These are phyloP conservation scores for Alternaria rosae DNA, from an alignment of 2,329 filamentous ascomycete species.

Conservation along the genomic window DNA sequence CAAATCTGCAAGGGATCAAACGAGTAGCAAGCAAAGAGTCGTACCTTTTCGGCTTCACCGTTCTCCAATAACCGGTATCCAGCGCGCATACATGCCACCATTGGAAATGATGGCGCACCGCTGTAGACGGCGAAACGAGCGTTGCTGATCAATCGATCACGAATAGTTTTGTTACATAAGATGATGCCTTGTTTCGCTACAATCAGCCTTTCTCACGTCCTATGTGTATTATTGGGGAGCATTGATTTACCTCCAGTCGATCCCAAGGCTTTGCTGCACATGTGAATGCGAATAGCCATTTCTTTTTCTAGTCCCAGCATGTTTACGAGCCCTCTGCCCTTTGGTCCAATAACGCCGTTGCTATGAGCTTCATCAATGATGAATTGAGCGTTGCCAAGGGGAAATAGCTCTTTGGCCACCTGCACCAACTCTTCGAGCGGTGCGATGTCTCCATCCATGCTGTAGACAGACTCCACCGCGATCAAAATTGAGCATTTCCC, in stretches of 20 bases:
- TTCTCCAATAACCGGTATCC: slow-evolving; percentile 35
- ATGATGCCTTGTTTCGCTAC: too few relatives aligned
- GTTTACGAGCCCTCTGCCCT: slow-evolving; percentile 64
- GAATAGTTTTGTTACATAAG: slow-evolving; percentile 22
- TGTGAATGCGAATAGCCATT: slow-evolving; percentile 35
- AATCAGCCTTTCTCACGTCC: too few relatives aligned
- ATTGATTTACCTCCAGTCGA: slow-evolving; percentile 34
- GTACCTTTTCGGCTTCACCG: slow-evolving; percentile 9
- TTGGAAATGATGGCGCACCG: slow-evolving; percentile 45
- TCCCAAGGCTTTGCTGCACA: slow-evolving; percentile 36
- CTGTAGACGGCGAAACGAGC: slow-evolving; percentile 40
- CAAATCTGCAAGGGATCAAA: too few relatives aligned
- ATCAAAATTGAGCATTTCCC: slow-evolving; percentile 41
- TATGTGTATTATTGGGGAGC: too few relatives aligned
- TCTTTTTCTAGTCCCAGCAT: slow-evolving; percentile 35
- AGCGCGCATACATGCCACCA: slow-evolving; percentile 46
- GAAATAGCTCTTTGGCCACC: slow-evolving; percentile 63
- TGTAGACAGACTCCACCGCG: slow-evolving; percentile 61
- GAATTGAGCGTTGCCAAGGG: slow-evolving; percentile 66
- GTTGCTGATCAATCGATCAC: not conserved
- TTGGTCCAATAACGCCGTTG: slow-evolving; percentile 64
- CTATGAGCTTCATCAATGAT: slow-evolving; percentile 74
- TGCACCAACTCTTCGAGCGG: slow-evolving; percentile 67
- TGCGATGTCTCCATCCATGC: slow-evolving; percentile 80
- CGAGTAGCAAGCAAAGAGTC: too few relatives aligned